phyloP scores from a whole-genome alignment of 1,284 basidiomycete species.

The Ustilago lituana region DNA sequence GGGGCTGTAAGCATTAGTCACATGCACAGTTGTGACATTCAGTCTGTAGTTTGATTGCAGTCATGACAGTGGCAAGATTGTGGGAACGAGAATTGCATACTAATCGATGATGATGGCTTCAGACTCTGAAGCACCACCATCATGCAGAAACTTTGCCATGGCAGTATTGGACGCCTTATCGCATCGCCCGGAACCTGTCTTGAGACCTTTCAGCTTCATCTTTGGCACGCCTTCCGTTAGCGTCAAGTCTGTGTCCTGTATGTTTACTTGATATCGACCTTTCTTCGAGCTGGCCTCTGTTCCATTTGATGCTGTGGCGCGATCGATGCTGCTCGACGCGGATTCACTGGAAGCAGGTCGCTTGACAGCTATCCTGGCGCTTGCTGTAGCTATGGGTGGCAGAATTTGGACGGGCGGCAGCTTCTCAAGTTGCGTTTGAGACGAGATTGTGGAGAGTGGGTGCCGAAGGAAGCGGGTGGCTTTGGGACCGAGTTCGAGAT shows the following conservation, averaged over 20 bases:
- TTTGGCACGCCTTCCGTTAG: too few species aligned
- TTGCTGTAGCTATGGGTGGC: conserved; percentile 15
- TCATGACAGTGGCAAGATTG: not conserved
- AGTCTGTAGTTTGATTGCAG: not conserved
- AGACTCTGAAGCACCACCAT: conserved; percentile 6
- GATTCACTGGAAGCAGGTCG: conserved; percentile 7
- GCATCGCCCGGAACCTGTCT: too few species aligned
- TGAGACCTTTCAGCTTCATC: too few species aligned
- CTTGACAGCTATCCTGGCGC: conserved; percentile 1
- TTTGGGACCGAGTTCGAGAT: conserved; percentile 31
- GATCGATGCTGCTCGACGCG: conserved; percentile 5
- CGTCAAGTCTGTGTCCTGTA: too few species aligned
- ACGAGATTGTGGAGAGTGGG: conserved; percentile 10
- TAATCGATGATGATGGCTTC: conserved; percentile 30
- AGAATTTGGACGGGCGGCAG: conserved; percentile 23
- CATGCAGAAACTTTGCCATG: too few species aligned
- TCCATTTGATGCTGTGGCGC: not conserved
- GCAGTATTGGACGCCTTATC: too few species aligned
- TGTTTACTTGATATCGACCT: too few species aligned
- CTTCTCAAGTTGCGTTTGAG: not conserved
- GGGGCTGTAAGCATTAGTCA: too few species aligned
- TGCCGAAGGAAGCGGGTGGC: conserved; percentile 27
- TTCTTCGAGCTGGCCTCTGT: not conserved
- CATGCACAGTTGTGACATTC: too few species aligned
- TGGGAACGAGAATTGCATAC: too few species aligned